Conservation (phyloP, 371 early-diverging fungal genomes). For the Caulochytrium protostelioides region DNA sequence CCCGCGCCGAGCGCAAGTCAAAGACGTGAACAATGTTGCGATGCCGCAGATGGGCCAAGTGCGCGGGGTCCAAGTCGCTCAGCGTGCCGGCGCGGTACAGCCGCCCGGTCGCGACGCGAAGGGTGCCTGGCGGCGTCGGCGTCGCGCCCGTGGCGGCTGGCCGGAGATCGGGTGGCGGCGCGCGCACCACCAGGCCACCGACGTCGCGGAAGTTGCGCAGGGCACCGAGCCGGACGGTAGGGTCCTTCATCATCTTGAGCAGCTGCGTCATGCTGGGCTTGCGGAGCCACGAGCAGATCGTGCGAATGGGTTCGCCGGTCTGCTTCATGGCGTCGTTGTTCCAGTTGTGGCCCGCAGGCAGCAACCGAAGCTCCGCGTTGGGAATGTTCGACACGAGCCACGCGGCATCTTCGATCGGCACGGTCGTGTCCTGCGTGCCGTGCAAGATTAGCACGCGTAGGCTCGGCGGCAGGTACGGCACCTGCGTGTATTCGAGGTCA, state of each 20-base stretch:
- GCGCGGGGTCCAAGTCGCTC: neutral
- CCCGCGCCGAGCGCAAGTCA: constrained; percentile 3
- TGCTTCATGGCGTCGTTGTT: no score
- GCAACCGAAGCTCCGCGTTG: no score
- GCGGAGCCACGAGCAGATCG: no score
- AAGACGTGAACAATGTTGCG: neutral
- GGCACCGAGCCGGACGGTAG: no score
- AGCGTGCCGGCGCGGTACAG: neutral
- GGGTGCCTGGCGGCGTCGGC: constrained; percentile 1
- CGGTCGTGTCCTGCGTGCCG: constrained; percentile 2
- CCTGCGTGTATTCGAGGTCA: no score
- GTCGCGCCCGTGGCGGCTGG: no score
- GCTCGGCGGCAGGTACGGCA: neutral
- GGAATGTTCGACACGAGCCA: neutral
- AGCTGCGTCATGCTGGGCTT: no score
- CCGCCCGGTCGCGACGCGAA: neutral
- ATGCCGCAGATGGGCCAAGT: neutral
- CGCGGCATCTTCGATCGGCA: constrained; percentile 1
- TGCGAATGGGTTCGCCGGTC: no score
- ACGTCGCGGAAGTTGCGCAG: constrained; percentile 5
- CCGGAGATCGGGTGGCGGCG: neutral
- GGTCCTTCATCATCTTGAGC: no score
- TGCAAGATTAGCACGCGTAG: constrained; percentile 2
- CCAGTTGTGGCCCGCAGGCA: no score
- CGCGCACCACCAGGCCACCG: constrained; percentile 1